These are phyloP conservation scores for Seiridium unicorne DNA, from an alignment of 2,329 filamentous ascomycete species.

Conservation along the genomic window DNA sequence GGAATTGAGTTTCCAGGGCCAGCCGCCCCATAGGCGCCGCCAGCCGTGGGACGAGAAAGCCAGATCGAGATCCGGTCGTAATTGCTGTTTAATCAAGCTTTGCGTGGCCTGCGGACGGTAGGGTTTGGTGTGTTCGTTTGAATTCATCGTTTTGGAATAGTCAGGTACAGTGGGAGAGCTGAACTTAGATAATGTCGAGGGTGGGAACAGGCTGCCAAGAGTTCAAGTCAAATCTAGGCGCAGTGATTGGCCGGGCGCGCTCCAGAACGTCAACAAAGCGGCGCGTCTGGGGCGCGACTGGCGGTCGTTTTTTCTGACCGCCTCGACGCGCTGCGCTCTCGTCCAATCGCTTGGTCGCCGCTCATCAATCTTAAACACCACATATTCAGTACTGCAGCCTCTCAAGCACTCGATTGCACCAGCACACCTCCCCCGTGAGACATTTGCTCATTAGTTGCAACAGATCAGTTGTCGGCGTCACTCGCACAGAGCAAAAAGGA, in stretches of 20 bases:
- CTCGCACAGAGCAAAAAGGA: too few species aligned
- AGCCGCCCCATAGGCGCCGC: background rate
- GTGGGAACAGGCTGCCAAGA: conserved; percentile 13
- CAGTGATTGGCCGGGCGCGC: conserved; percentile 18
- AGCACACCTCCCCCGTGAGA: background rate
- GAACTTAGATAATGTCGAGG: background rate
- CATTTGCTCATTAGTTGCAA: background rate
- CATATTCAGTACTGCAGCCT: conserved; percentile 2
- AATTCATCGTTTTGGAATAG: background rate
- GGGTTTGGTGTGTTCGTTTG: background rate
- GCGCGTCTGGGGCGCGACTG: conserved; percentile 12
- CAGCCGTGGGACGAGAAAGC: background rate
- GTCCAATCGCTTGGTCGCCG: conserved; percentile 6
- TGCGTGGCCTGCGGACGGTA: background rate
- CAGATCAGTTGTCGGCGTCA: background rate
- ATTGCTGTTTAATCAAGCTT: background rate
- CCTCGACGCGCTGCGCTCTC: background rate
- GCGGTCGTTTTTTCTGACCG: conserved; percentile 12
- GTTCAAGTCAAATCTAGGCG: conserved; percentile 13
- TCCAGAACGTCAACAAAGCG: conserved; percentile 16
- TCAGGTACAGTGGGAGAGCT: background rate
- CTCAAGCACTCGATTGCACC: conserved; percentile 1
- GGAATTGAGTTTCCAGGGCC: background rate
- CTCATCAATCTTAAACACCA: conserved; percentile 11
- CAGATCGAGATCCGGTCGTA: background rate